These are phyloP conservation scores for Gonium pectorale DNA, from an alignment of 139 green algal genomes.

Conservation along the genomic window DNA sequence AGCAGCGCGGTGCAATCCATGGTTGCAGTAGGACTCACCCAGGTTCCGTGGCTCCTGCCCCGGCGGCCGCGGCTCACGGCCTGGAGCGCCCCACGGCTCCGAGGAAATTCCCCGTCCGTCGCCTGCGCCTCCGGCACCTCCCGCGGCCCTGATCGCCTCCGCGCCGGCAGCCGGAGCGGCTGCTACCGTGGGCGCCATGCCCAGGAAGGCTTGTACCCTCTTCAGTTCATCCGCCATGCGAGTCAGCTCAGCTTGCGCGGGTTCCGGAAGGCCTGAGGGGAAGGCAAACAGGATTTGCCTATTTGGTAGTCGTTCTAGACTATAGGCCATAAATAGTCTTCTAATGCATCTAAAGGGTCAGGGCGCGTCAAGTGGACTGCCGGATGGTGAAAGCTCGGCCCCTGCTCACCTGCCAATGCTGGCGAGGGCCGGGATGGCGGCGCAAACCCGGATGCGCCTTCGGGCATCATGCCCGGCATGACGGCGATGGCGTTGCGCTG, in stretches of 20 bases:
- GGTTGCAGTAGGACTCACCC: no score
- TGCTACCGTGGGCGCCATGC: neutral
- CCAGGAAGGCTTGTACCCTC: conserved; percentile 18
- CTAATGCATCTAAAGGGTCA: no score
- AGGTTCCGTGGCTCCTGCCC: conserved; percentile 13
- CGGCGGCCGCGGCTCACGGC: conserved; percentile 10
- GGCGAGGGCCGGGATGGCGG: neutral
- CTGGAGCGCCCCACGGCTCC: conserved; percentile 4
- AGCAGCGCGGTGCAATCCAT: no score
- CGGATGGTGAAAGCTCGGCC: neutral
- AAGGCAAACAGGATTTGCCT: no score
- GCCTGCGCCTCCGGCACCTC: neutral
- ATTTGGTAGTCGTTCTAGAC: no score
- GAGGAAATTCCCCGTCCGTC: neutral
- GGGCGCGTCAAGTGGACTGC: no score
- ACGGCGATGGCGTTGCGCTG: neutral
- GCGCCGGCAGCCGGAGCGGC: neutral
- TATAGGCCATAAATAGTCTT: no score
- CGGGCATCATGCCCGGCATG: neutral
- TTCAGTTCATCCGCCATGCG: conserved; percentile 15
- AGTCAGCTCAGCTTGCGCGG: conserved; percentile 1
- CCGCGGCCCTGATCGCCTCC: neutral
- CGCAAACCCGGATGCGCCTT: neutral
- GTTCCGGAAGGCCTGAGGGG: conserved; percentile 13
- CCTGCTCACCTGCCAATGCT: neutral